Base-by-base conservation (phyloP, 345 rosid genomes). In the Erucastrum elatum region DNA sequence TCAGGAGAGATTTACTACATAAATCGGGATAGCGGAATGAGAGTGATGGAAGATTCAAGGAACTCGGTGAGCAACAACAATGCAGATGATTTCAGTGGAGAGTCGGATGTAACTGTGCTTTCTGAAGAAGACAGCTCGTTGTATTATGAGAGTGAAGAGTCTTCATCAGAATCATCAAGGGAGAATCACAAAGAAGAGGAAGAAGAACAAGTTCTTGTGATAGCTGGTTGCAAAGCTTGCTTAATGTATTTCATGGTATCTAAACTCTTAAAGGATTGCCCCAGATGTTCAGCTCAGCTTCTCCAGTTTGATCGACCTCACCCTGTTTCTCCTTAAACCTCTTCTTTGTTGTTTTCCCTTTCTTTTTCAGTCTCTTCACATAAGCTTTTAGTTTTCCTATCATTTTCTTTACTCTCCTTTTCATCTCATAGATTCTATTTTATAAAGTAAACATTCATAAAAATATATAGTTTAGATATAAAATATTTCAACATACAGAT, bases 211-310 rank as follows among this genome's bases (percentile, higher is more conserved):
- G 93, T 91, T n/a, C 75, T 94, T 80, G 98, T 91, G 26, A 96
- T 94, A 5, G 97, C 87, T 8, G 98, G 98, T 73, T 94, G 98
- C 91, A 94, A 92, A 81, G 87, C 87, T 83, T 94, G 98, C 81
- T 84, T 89, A 6, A 94, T 94, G 96, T 94, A 94, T 74, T 86
- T 85, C 87, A 91, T 94, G 98, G 89, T 94, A 8, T 94, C 98
- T 3, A 90, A 90, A 81, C 86, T 84, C 61, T 88, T 87, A 26
- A 85, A 84, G 78, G 92, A 84, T 71, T 94, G 98, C 86, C 97
- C 97, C 70, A 89, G 87, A 82, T 94, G 98, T 55, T 73, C 76
- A 66, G 86, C 89, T 68, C 97, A 87, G 60, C 91, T 94, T 70
- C 89, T 94, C 70, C 97, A 90, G 78, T 94, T 94, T 68, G 90